phyloP scores from a whole-genome alignment of 768 basidiomycete species.

The Auriculariales sp. region DNA sequence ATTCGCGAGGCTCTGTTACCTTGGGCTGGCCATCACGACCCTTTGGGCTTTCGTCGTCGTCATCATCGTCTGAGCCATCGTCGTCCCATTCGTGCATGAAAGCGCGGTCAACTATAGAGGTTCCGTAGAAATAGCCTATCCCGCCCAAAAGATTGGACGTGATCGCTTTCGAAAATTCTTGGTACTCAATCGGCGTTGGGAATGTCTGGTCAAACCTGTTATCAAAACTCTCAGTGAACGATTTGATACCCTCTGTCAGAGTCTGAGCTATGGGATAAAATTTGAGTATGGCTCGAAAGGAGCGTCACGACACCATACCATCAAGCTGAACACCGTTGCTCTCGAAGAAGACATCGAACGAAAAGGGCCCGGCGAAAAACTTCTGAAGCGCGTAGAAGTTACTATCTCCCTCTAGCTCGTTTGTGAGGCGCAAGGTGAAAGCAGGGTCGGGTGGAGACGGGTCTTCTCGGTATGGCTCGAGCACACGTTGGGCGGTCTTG shows the following conservation, averaged over 20 bases:
- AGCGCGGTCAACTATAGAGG: conserved; percentile 69
- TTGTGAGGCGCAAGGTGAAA: conserved; percentile 58
- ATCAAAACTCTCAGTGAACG: conserved; percentile 44
- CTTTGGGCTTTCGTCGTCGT: conserved; percentile 22
- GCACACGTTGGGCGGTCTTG: conserved; percentile 36
- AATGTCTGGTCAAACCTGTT: conserved; percentile 56
- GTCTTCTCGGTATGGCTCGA: conserved; percentile 39
- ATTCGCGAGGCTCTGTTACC: conserved; percentile 55
- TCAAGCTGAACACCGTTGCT: conserved; percentile 49
- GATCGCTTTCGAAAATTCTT: conserved; percentile 76
- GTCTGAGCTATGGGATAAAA: background rate
- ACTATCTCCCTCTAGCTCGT: conserved; percentile 55
- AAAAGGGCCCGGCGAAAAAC: conserved; percentile 67
- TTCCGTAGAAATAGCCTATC: conserved; percentile 89
- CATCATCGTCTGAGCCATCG: conserved; percentile 21
- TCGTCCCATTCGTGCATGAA: conserved; percentile 92
- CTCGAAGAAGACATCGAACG: conserved; percentile 84
- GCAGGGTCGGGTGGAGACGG: conserved; percentile 62
- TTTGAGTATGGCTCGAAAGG: conserved; percentile 35
- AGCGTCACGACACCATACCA: conserved; percentile 26
- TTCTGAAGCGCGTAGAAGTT: conserved; percentile 86
- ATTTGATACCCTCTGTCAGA: conserved; percentile 56
- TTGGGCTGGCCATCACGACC: conserved; percentile 28
- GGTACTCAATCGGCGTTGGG: conserved; percentile 40
- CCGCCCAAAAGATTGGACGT: conserved; percentile 88